Percentiles rank a stretch among this genome's conserved stretches.
Evolutionary conservation across 2,329 filamentous ascomycete genomes (phyloP).

Genomic region (Pseudogymnoascus sp.): DNA sequence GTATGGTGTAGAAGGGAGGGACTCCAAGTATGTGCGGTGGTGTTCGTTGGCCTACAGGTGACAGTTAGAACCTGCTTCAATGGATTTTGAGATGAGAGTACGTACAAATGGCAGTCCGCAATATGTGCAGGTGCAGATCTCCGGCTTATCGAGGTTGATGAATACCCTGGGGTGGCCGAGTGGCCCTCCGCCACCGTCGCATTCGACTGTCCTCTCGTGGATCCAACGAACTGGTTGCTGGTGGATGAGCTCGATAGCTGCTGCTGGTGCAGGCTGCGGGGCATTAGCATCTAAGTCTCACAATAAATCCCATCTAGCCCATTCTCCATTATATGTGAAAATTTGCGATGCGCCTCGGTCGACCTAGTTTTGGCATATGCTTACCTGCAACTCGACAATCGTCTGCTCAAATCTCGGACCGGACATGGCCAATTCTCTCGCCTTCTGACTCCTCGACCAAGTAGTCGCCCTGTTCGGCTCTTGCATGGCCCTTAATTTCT

Average conservation of each 20-base stretch:
- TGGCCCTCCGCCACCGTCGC: slow-evolving; percentile 86
- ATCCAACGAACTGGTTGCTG: slow-evolving; percentile 91
- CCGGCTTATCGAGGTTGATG: slow-evolving; percentile 96
- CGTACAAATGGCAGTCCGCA: slow-evolving; percentile 89
- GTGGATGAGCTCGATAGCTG: slow-evolving; percentile 94
- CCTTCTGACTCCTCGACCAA: slow-evolving; percentile 82
- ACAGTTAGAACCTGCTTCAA: not conserved
- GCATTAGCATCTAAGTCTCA: slow-evolving; percentile 10
- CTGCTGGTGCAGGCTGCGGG: slow-evolving; percentile 70
- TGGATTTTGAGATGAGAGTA: slow-evolving; percentile 13
- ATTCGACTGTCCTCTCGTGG: slow-evolving; percentile 70
- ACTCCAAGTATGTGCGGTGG: slow-evolving; percentile 74
- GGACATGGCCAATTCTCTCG: slow-evolving; percentile 75
- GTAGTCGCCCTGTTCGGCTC: slow-evolving; percentile 74
- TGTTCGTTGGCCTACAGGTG: slow-evolving; percentile 72
- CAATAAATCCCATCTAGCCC: not conserved
- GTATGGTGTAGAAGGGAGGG: slow-evolving; percentile 71
- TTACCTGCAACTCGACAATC: slow-evolving; percentile 83
- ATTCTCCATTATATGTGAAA: not conserved
- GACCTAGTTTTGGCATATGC: slow-evolving; percentile 20
- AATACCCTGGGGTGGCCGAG: slow-evolving; percentile 87
- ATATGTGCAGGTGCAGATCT: slow-evolving; percentile 85
- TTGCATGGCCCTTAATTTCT: slow-evolving; percentile 40
- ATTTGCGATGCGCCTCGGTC: not conserved
- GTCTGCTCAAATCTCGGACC: slow-evolving; percentile 97